Conservation (phyloP, 2,329 filamentous ascomycete species). For the Podosphaera fusca region DNA sequence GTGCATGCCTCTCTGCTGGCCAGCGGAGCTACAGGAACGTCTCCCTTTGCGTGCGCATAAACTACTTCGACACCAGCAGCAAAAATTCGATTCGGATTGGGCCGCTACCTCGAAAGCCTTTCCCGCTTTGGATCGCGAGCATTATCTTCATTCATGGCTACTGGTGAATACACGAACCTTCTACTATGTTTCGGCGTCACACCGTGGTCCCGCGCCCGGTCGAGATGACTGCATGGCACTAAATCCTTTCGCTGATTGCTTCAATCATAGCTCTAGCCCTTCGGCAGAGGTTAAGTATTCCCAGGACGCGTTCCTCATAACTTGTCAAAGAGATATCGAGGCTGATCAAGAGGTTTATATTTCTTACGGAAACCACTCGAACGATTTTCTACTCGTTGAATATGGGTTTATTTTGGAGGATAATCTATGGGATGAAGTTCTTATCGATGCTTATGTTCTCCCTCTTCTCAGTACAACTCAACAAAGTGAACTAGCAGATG, state of each 20-base stretch:
- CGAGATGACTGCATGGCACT: conserved; percentile 40
- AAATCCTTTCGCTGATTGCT: conserved; percentile 50
- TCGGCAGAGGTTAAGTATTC: not conserved
- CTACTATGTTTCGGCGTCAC: conserved; percentile 22
- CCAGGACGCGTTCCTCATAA: not conserved
- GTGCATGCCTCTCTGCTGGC: conserved; percentile 34
- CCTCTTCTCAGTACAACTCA: conserved; percentile 13
- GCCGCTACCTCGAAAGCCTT: conserved; percentile 20
- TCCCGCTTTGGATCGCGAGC: conserved; percentile 17
- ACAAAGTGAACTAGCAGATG: conserved; percentile 20
- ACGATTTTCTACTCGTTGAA: conserved; percentile 50
- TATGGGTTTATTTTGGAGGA: conserved; percentile 21
- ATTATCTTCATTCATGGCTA: conserved; percentile 33
- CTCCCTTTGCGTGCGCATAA: conserved; percentile 22
- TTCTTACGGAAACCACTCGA: conserved; percentile 46
- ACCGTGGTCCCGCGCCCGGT: conserved; percentile 13
- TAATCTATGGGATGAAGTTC: conserved; percentile 14
- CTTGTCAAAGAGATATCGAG: conserved; percentile 28
- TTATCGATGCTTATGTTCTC: conserved; percentile 12
- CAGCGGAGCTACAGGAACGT: conserved; percentile 19
- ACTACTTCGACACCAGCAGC: conserved; percentile 30
- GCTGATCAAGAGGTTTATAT: conserved; percentile 42
- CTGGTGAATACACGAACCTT: conserved; percentile 40
- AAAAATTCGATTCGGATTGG: conserved; percentile 29
- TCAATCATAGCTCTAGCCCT: conserved; percentile 33